Base-by-base conservation (phyloP, 345 rosid genomes). In the Arabidopsis suecica region DNA sequence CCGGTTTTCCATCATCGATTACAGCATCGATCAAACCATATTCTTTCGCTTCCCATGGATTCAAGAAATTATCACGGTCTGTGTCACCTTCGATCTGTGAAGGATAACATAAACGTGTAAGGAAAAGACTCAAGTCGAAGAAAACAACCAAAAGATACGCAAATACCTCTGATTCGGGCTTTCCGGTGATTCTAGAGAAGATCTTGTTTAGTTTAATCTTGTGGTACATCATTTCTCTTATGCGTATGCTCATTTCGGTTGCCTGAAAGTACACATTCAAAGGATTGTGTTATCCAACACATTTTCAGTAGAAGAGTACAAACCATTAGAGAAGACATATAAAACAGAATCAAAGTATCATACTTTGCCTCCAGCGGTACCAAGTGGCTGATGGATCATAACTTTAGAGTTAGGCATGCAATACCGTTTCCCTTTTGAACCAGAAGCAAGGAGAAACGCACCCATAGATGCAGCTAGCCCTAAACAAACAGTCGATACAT, bases 381-480 rank as follows among this genome's bases (percentile, higher is more conserved):
- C 98, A 75, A 85, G 92, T 23, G 93, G 96, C 72, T 91, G 97
- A 86, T 90, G 98, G 50, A 94, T 88, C 98, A 94, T 90, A 64
- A 91, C 95, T 82, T 85, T 90, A 23, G 88, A 91, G 78, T 94
- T 94, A 34, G 98, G 98, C 98, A 94, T 91, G 85, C 95, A 91
- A 58, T 80, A 91, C 37, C 98, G 89, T 87, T 94, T 91, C 73
- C 96, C 98, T 88, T 88, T 87, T 3, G 93, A 66, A 50, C 98
- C 98, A 69, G 91, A 57, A 67, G 95, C 93, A 65, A 94, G 93
- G 37, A 94, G 87, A 78, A 94, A 90, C 18, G 98, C 96, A 58
- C 91, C 94, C 95, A 88, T 90, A 14, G 98, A 94, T 70, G 97
- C 97, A 4, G 98, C 96, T 70, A 94, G 84, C 0, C 98, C 98